Conservation (phyloP, 208 protist species). For the Herpetomonas samuelpessoai region DNA sequence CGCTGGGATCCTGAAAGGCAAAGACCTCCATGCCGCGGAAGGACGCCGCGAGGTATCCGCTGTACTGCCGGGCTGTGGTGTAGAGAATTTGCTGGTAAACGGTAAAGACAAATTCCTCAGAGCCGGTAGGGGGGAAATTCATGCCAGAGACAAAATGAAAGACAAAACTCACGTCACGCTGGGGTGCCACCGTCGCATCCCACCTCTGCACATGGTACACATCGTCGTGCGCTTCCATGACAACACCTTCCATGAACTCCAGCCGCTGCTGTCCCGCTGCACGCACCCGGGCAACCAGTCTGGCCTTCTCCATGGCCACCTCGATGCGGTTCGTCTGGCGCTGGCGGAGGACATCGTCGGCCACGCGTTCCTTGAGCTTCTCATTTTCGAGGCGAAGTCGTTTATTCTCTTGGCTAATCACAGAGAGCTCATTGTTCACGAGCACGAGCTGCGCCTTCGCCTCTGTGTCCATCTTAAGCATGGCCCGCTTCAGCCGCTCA, state of each 20-base stretch:
- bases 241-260: slow-evolving; percentile 56
- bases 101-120: slow-evolving; percentile 67
- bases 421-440: slow-evolving; percentile 40
- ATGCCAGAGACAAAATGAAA: slow-evolving; percentile 67
- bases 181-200: slow-evolving; percentile 53
- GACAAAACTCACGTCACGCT: slow-evolving; percentile 79
- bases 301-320: slow-evolving; percentile 55
- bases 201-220: slow-evolving; percentile 71
- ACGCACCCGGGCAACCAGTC: slow-evolving; percentile 51
- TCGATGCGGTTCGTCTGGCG: slow-evolving; percentile 70
- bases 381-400: slow-evolving; percentile 55
- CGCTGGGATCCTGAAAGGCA: slow-evolving; percentile 62
- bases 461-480: slow-evolving; percentile 55
- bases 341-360: slow-evolving; percentile 70
- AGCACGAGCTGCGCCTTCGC: slow-evolving; percentile 46
- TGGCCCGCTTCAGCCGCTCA: slow-evolving; percentile 42
- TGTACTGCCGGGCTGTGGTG: slow-evolving; percentile 25
- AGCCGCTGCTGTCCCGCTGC: slow-evolving; percentile 57
- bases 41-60: slow-evolving; percentile 56
- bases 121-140: slow-evolving; percentile 22
- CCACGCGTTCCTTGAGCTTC: slow-evolving; percentile 61
- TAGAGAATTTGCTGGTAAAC: slow-evolving; percentile 65
- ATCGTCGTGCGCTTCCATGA: slow-evolving; percentile 88
- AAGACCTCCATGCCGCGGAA: slow-evolving; percentile 58
- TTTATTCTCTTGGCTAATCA: slow-evolving; percentile 28